Evolutionary conservation across 129 eudicot species (phyloP), one percentile per base, ranked within the genome.

Genomic region (Arctium minus): DNA sequence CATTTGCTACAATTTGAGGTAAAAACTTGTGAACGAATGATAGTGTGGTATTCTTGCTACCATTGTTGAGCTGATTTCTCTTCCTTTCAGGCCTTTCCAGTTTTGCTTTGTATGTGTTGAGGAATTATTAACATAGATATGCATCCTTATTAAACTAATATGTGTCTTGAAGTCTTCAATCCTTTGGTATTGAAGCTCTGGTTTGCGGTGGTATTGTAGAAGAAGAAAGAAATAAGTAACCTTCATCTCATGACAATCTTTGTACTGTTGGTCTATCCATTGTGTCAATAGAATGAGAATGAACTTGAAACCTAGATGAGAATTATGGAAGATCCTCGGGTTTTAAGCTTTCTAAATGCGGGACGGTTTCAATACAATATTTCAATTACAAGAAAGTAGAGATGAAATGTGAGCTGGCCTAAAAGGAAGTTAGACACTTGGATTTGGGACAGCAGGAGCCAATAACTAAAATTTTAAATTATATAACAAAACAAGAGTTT

Each of bases 1-100:
- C 93, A 88, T 86, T 86, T 89, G 81, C 88, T 80, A 29, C 88
- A 85, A 68, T 79, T 35, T 73, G 91, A 93, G 98, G 99, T 93
- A 88, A 74, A 74, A 77, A 36, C 53, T 81, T 67, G 72, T 6
- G 12, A 80, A 42, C 56, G 1, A 71, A 71, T 70, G 70, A 37
- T 5, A 69, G 18, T 32, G 9, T 80, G 83, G 70, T 80, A 44
- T 46, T 44, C n/a, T 32, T 80, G 50, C 72, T 22, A 48, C 50
- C 71, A 60, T 74, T 42, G 37, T 73, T 6, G 31, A 64, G 10
- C 17, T 62, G 65, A 48, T 37, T 75, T 75, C 37, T 36, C 40
- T 35, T 69, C 8, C 15, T 69, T 70, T 69, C 31, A 22, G 2
- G 44, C 62, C 15, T 22, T 82, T 68, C 53, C 50, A 38, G 65